phyloP scores from a whole-genome alignment of 208 protist species.

The Trypanosoma platydactyli region DNA sequence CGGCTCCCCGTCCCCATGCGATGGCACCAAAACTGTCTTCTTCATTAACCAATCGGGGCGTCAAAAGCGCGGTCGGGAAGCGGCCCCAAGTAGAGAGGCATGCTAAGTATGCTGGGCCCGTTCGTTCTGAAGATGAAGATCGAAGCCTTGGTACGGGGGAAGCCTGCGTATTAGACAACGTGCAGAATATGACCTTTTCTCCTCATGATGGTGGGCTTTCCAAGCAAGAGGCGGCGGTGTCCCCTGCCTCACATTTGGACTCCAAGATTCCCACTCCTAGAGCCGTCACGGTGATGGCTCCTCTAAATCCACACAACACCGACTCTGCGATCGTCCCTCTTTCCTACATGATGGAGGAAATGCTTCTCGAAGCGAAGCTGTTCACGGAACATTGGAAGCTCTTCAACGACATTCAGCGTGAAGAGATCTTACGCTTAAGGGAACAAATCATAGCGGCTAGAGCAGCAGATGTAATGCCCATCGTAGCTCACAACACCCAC shows the following conservation, averaged over 20 bases:
- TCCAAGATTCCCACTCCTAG: too few relatives aligned
- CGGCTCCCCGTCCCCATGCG: too few relatives aligned
- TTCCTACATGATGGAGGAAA: slow-evolving; percentile 4
- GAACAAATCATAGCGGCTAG: slow-evolving; percentile 38
- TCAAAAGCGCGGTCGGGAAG: too few relatives aligned
- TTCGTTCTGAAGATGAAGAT: neutral
- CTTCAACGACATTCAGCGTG: slow-evolving; percentile 62
- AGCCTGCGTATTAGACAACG: too few relatives aligned
- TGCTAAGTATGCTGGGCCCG: neutral
- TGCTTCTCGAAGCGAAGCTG: slow-evolving; percentile 21
- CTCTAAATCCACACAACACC: neutral
- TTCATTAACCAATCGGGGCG: too few relatives aligned
- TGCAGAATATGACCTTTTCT: neutral
- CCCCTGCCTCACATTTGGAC: too few relatives aligned
- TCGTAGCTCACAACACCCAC: neutral
- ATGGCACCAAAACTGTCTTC: too few relatives aligned
- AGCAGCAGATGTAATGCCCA: neutral
- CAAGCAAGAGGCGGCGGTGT: too few relatives aligned
- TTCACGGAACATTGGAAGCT: slow-evolving; percentile 46
- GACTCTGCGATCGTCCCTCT: neutral
- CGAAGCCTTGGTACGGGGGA: too few relatives aligned
- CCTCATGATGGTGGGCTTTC: neutral
- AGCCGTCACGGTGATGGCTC: neutral
- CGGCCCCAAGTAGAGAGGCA: too few relatives aligned
- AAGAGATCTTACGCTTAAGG: slow-evolving; percentile 41